Evolutionary conservation across 2,329 filamentous ascomycete species (phyloP), one percentile per base, ranked within the genome.

Genomic region (Claviceps spartinae): DNA sequence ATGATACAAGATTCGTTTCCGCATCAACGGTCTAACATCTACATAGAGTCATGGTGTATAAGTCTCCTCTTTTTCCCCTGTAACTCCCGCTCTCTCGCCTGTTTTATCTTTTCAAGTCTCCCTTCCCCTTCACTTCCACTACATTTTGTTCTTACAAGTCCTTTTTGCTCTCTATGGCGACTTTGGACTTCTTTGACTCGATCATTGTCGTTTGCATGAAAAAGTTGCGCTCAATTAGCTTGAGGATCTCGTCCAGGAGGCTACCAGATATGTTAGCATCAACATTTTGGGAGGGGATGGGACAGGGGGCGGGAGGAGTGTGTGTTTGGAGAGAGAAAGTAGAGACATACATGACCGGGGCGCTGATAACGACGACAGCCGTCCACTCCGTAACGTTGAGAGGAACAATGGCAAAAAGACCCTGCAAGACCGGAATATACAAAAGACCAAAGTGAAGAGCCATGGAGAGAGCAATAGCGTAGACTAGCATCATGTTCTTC

Each of bases 401-500:
- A 9, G 93, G 90, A 56, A 95, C 70, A 58, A 98, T 97, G 40
- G 86, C 87, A 73, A 98, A 98, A 54, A 98, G 72, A 7, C 73
- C 75, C 71, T 96, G 91, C 54, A 98, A 71, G 71, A 95, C 81
- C 0, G 94, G 93, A 2, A 84, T 85, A 71, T 98, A 98, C 40
- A 98, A 77, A 48, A 98, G 83, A 24, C 83, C 87, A 67, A 97
- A 96, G 75, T 98, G 93, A 52, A 98, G 77, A 1, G 81, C 82
- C 93, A 98, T 98, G 41, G 88, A 95, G 56, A 98, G 74, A 11
- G 79, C 76, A 64, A 98, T 95, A 56, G 93, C 94, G 62, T 95
- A 95, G 52, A 98, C 88, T 18, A 98, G 83, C 78, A 95, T 93
- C 85, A 95, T 93, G 73, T 98, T 98, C 65, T 91, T 82, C 91